Conservation (phyloP, 176 grass and related monocot genomes). For the Eleusine indica region DNA sequence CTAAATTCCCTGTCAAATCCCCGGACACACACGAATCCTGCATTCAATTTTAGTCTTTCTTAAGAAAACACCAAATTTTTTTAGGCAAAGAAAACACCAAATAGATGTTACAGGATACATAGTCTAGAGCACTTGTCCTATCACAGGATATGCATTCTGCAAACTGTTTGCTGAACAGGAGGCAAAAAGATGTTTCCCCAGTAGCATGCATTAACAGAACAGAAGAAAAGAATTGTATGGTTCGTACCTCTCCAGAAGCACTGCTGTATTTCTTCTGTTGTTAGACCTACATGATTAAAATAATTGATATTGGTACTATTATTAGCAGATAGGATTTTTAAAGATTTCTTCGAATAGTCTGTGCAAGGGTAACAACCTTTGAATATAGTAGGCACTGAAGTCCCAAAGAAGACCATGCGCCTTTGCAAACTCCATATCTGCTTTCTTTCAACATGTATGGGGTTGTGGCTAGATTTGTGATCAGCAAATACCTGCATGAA, state of each 20-base stretch:
- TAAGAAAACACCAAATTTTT: neutral
- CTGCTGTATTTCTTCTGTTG: conserved; percentile 83
- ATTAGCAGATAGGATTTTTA: neutral
- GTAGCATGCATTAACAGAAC: conserved; percentile 17
- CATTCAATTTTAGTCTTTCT: conserved; percentile 27
- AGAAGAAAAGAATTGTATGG: conserved; percentile 1
- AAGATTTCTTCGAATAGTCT: conserved; percentile 36
- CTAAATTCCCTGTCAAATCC: conserved; percentile 74
- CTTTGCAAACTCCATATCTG: conserved; percentile 81
- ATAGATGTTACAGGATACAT: neutral
- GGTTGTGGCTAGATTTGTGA: conserved; percentile 71
- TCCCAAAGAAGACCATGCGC: conserved; percentile 85
- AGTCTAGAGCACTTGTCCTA: conserved; percentile 23
- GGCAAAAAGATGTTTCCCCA: conserved; percentile 5
- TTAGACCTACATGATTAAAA: conserved; percentile 69
- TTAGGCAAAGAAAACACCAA: neutral
- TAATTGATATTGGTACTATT: conserved; percentile 33
- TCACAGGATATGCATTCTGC: conserved; percentile 30
- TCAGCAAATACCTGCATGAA: conserved; percentile 90
- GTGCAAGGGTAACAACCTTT: conserved; percentile 54
- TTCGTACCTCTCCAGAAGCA: conserved; percentile 98
- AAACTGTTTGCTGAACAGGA: conserved; percentile 21
- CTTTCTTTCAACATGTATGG: conserved; percentile 63
- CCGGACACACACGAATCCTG: conserved; percentile 91
- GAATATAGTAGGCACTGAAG: conserved; percentile 83